Base-by-base conservation (phyloP, 1,284 basidiomycete genomes). In the Mycena sp. region DNA sequence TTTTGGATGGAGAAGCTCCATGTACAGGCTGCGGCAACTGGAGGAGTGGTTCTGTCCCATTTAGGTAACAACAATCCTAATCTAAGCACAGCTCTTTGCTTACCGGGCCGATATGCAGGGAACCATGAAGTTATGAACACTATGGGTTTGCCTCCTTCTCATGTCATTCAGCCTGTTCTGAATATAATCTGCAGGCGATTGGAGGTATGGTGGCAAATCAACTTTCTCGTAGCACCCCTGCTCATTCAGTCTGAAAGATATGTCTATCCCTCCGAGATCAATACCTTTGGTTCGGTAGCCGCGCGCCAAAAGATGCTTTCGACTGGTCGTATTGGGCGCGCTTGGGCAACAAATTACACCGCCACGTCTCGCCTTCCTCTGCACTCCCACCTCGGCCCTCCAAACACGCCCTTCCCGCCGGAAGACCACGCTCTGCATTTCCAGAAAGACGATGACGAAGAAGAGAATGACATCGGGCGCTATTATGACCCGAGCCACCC, bases 121-220 rank as follows among this genome's bases (percentile, higher is more conserved):
- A 98, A 96, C 71, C 93, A 95, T 67, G 93, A 94, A 72, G 88
- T 87, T 84, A 96, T 96, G 95, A 96, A 96, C 70, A 88, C 86
- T 9, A 89, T 96, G 67, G 92, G 91, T 87, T 66, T 55, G 81
- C 76, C 38, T 16, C 14, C 37, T 37, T 7, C 59, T 52, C 43
- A 21, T 30, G 28, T 40, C 14, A 44, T 60, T 23, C 46, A 60
- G 29, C 46, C 43, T 57, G 54, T 64, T 57, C 67, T 51, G 57
- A 48, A 57, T 43, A 14, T 9, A 61, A 51, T 61, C 28, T 63
- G 16, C 60, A 91, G 89, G 91, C 58, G 94, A 95, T 76, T 95
- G 94, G 93, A 87, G 93, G 89, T 92, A 76, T 74, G 77, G 64
- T 6, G 23, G 44, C 46, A n/a, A 12, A 37, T 25, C 43, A 62